A percentile compares a stretch with the other conserved stretches of the same genome.
Evolutionary conservation across 2,329 filamentous ascomycete species (phyloP).

Genomic region (Aspergillus ibericus): DNA sequence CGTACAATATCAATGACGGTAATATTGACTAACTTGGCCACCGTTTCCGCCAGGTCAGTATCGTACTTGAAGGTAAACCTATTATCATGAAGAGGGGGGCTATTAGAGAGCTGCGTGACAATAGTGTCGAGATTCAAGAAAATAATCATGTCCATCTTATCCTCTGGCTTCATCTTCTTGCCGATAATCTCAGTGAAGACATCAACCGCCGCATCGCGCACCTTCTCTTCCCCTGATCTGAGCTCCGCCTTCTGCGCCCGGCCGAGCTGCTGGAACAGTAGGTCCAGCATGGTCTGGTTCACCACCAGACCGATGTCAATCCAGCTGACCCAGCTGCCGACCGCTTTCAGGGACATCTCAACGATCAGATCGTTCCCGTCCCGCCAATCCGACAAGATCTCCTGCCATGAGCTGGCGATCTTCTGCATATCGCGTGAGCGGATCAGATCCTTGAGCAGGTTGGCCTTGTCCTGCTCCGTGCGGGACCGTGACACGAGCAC

Average conservation of each 20-base stretch:
- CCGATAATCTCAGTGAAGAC: slow-evolving; percentile 93
- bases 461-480: slow-evolving; percentile 80
- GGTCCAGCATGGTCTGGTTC: slow-evolving; percentile 80
- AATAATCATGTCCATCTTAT: slow-evolving; percentile 91
- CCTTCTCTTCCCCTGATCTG: slow-evolving; percentile 72
- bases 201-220: slow-evolving; percentile 88
- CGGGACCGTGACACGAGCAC: slow-evolving; percentile 77
- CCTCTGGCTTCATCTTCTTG: slow-evolving; percentile 94
- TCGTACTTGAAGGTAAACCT: slow-evolving; percentile 85
- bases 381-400: slow-evolving; percentile 77
- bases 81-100: slow-evolving; percentile 74
- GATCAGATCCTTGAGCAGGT: slow-evolving; percentile 85
- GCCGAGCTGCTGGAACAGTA: slow-evolving; percentile 85
- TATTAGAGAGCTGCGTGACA: slow-evolving; percentile 80
- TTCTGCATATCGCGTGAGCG: slow-evolving; percentile 84
- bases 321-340: slow-evolving; percentile 98
- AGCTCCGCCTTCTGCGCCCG: slow-evolving; percentile 62
- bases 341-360: slow-evolving; percentile 85
- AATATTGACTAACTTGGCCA: slow-evolving; percentile 93
- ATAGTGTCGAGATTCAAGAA: slow-evolving; percentile 87
- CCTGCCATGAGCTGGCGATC: slow-evolving; percentile 86
- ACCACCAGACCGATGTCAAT: slow-evolving; percentile 94
- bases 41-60: slow-evolving; percentile 89
- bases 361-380: slow-evolving; percentile 70
- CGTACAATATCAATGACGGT: slow-evolving; percentile 83